These are phyloP conservation scores for Athelia sp. DNA, from an alignment of 1,284 basidiomycete genomes.

Conservation along the genomic window DNA sequence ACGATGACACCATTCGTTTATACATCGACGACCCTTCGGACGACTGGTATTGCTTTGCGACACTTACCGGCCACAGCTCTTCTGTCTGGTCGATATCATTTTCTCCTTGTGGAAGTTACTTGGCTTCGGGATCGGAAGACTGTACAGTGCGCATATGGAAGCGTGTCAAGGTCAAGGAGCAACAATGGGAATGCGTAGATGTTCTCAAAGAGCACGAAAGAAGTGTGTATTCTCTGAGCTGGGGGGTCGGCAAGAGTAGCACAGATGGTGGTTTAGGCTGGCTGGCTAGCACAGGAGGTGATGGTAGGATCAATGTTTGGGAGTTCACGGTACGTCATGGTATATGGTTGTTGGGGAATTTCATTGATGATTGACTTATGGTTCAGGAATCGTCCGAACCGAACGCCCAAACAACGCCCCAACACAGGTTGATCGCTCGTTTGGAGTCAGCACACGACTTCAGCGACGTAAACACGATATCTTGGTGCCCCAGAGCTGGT, in stretches of 20 bases:
- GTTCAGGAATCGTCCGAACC: conserved; percentile 23
- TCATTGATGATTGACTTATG: no score
- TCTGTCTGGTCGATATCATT: conserved; percentile 92
- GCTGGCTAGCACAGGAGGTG: conserved; percentile 71
- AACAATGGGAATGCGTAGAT: conserved; percentile 55
- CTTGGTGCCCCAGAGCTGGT: conserved; percentile 69
- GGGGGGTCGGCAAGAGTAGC: conserved; percentile 43
- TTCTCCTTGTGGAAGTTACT: conserved; percentile 77
- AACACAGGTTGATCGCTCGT: conserved; percentile 43
- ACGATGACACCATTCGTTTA: conserved; percentile 95
- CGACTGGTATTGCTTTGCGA: conserved; percentile 90
- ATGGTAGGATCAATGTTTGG: conserved; percentile 75
- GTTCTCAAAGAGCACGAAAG: conserved; percentile 62
- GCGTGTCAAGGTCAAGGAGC: conserved; percentile 38
- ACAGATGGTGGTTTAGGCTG: conserved; percentile 53
- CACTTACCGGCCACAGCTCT: conserved; percentile 75
- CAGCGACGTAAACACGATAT: conserved; percentile 73
- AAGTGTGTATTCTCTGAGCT: conserved; percentile 77
- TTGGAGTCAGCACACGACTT: conserved; percentile 64
- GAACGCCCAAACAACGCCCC: conserved; percentile 18
- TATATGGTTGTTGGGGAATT: no score
- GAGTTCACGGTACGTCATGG: conserved; percentile 50
- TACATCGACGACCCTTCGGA: conserved; percentile 93
- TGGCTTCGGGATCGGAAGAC: conserved; percentile 85
- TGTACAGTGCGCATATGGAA: conserved; percentile 70